Base-by-base conservation (phyloP, 345 rosid species). In the Populus nigra region DNA sequence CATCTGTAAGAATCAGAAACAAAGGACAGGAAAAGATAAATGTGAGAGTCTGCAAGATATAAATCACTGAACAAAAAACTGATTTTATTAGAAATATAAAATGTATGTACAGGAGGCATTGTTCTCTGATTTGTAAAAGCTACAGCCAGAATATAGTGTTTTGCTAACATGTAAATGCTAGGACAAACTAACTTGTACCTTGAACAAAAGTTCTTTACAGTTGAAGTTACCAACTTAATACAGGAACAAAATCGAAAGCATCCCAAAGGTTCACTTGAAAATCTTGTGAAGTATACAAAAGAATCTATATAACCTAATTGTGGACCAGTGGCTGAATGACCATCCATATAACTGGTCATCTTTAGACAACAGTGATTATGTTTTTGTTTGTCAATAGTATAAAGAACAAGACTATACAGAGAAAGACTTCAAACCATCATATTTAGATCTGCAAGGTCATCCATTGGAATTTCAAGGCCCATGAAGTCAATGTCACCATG, bases 381-480 rank as follows among this genome's bases (percentile, higher is more conserved):
- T 33, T 82, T 80, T 85, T 75, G 80, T 83, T 84, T 81, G 89
- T 84, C 88, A 91, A 86, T 87, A 83, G 93, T 96, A 88, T 90
- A 93, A 89, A 86, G 82, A 90, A 86, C 87, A 91, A 85, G 89
- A 88, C 92, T 93, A 87, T 91, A 91, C 94, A 86, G 85, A 88
- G 78, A 82, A 83, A 70, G 80, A 81, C 88, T 85, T 95, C 88
- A 96, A 85, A 96, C 94, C 97, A 92, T 93, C 99, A 93, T 91
- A 84, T 93, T 89, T 73, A 96, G 83, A 88, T 96, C 98, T 66
- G 98, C 86, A 82, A 96, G 96, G 83, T 96, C 99, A 81, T 96
- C 99, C 99, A 92, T 93, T 57, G 99, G 99, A 83, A 96, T 96
- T 83, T 93, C 95, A 77, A 96, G 99, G 77, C 99, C 98, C 88